Percentiles rank a stretch among this genome's conserved stretches.
Evolutionary conservation across 352 stramenopile genomes (phyloP).

Genomic region (Phytophthora litchii): DNA sequence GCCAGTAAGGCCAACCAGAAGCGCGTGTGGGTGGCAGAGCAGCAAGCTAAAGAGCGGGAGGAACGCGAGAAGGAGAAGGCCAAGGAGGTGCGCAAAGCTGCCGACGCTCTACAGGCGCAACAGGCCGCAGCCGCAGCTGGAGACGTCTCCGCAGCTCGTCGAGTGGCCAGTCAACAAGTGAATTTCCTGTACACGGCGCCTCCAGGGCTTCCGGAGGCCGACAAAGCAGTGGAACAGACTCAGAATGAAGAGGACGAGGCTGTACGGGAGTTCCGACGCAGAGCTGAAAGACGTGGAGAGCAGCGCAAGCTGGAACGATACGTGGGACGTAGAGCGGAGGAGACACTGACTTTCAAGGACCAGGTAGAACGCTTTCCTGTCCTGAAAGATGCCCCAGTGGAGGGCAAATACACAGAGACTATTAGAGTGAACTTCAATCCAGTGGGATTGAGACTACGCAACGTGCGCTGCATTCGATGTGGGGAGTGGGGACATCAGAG

Average conservation of each 20-base stretch:
- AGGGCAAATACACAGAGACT: conserved; percentile 80
- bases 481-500: conserved; percentile 85
- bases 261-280: conserved; percentile 67
- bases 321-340: conserved; percentile 65
- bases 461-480: conserved; percentile 86
- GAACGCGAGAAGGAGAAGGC: conserved; percentile 65
- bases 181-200: conserved; percentile 80
- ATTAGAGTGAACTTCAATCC: conserved; percentile 91
- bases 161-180: conserved; percentile 61
- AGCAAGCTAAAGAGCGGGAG: conserved; percentile 59
- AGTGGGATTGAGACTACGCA: conserved; percentile 81
- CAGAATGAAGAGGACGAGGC: conserved; percentile 61
- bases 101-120: conserved; percentile 60
- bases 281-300: conserved; percentile 49
- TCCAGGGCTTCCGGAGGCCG: conserved; percentile 60
- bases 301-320: conserved; percentile 77
- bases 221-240: conserved; percentile 33
- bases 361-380: conserved; percentile 90
- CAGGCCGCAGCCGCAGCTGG: conserved; percentile 60
- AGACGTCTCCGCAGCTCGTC: conserved; percentile 50
- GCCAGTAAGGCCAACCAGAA: conserved; percentile 86
- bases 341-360: conserved; percentile 80
- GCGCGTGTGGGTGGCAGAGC: conserved; percentile 84
- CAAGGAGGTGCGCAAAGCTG: conserved; percentile 67
- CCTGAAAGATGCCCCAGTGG: conserved; percentile 88